A percentile compares a stretch with the other conserved stretches of the same genome.
Conservation (phyloP, 1,284 basidiomycete genomes). For the Trichosporon coremiiforme region DNA sequence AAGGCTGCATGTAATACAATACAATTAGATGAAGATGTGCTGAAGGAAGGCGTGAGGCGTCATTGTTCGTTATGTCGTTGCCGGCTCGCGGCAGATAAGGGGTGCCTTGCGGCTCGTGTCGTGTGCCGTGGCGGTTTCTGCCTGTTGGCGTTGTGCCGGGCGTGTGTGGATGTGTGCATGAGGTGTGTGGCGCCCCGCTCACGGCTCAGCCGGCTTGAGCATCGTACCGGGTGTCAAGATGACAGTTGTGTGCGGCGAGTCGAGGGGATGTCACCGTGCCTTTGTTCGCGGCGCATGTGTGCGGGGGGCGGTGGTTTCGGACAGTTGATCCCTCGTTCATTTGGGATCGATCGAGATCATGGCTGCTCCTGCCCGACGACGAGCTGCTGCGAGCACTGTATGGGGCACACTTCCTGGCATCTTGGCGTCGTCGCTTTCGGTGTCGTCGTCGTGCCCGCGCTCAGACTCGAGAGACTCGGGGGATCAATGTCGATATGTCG, state of each 20-base stretch:
- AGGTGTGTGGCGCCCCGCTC: background rate
- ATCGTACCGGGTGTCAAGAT: background rate
- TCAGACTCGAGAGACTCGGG: background rate
- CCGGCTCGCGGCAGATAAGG: background rate
- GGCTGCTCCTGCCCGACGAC: background rate
- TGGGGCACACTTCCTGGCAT: slow-evolving; percentile 1
- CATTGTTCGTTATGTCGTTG: slow-evolving; percentile 11
- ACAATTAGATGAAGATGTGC: background rate
- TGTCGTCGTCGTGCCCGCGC: background rate
- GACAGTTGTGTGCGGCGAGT: background rate
- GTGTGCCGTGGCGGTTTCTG: background rate
- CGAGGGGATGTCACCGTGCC: background rate
- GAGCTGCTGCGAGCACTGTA: slow-evolving; percentile 11
- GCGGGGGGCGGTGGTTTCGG: too few relatives aligned
- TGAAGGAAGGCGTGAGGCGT: background rate
- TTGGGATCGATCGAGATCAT: background rate
- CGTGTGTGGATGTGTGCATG: background rate
- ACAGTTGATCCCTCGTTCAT: background rate
- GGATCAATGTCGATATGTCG: background rate
- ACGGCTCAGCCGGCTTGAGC: background rate
- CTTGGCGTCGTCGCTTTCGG: background rate
- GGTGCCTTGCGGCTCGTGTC: background rate
- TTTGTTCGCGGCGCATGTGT: background rate
- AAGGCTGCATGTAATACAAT: slow-evolving; percentile 16
- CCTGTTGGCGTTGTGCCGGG: background rate